Evolutionary conservation across 169 alveolate species (phyloP).

Genomic region (Eimeria tenella): DNA sequence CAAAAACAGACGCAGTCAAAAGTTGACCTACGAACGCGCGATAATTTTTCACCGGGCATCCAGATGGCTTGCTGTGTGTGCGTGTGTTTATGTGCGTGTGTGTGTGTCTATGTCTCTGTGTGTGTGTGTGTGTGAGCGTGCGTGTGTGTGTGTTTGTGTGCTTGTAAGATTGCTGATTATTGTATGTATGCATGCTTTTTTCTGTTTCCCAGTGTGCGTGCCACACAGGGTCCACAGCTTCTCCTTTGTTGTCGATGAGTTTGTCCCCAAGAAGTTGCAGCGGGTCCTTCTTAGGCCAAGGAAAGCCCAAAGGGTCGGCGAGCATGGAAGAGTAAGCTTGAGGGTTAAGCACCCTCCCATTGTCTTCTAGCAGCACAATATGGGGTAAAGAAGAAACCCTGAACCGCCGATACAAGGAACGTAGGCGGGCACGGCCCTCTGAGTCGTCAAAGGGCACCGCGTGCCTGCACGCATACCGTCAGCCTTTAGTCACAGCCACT

Average conservation of each 20-base stretch:
- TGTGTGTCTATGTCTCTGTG: neutral
- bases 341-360: neutral
- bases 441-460: conserved; percentile 71
- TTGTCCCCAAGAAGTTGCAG: conserved; percentile 26
- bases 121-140: neutral
- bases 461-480: conserved; percentile 44
- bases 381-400: conserved; percentile 43
- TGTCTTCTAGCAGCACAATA: conserved; percentile 23
- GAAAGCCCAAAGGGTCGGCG: conserved; percentile 36
- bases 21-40: neutral
- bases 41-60: neutral
- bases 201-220: neutral
- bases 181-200: neutral
- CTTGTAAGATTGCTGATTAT: neutral
- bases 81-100: neutral
- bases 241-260: conserved; percentile 12
- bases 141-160: neutral
- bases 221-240: neutral
- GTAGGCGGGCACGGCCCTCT: neutral
- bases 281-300: conserved; percentile 32
- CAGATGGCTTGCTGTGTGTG: neutral
- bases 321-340: conserved; percentile 50
- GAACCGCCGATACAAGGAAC: neutral
- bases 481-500: neutral
- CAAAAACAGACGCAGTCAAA: neutral